Percentiles rank a stretch among this genome's conserved stretches.
Evolutionary conservation across 108 stramenopile genomes (phyloP).

Genomic region (Nitzschia palea): DNA sequence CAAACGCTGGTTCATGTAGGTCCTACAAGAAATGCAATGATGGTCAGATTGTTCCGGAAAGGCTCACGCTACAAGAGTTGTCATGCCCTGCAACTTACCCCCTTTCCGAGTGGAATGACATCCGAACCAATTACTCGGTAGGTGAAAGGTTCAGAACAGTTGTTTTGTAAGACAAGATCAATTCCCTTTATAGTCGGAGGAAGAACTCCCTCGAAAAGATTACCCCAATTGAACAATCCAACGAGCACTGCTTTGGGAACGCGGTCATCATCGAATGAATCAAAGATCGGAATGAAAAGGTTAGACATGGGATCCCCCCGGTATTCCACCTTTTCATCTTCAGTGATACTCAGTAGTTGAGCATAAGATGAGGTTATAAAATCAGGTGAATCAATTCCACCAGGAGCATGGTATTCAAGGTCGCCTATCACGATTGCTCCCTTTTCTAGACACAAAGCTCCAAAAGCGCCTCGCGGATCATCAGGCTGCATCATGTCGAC

Average conservation of each 20-base stretch:
- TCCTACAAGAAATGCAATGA: conserved; percentile 3
- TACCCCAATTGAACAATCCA: conserved; percentile 15
- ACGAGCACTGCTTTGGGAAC: background rate
- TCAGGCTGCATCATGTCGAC: background rate
- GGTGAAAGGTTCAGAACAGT: conserved; percentile 9
- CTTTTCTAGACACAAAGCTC: background rate
- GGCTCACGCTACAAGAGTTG: background rate
- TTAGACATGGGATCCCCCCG: conserved; percentile 11
- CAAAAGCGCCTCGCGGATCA: background rate
- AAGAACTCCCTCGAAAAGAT: background rate
- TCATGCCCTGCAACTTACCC: conserved; percentile 7
- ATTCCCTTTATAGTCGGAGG: background rate
- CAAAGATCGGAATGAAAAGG: conserved; percentile 17
- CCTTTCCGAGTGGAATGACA: conserved; percentile 4
- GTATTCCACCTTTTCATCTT: background rate
- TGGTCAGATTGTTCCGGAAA: background rate
- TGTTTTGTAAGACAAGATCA: conserved; percentile 10
- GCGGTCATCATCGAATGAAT: conserved; percentile 4
- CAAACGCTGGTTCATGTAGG: background rate
- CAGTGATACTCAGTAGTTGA: background rate
- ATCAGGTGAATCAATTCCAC: conserved; percentile 5
- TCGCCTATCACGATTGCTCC: conserved; percentile 10
- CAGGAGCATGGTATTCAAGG: background rate
- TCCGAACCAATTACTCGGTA: background rate
- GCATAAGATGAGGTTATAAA: conserved; percentile 1